Conservation (phyloP, 257 asterid species). For the Vinca minor region DNA sequence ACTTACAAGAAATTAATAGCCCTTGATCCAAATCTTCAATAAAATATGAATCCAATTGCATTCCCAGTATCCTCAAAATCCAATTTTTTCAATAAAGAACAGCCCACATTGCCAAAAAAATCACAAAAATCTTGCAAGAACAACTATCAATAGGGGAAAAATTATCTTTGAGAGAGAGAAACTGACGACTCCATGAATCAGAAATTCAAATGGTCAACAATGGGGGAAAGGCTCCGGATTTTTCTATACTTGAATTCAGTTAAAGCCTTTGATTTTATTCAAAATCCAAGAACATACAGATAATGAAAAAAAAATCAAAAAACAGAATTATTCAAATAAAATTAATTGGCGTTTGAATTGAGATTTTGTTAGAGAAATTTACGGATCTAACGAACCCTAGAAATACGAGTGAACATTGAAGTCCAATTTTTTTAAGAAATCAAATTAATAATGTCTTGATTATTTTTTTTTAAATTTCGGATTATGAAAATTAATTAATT, state of each 20-base stretch:
- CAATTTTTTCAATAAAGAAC: conserved; percentile 24
- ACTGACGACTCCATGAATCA: conserved; percentile 5
- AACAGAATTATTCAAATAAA: not conserved
- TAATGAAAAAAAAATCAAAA: conserved; percentile 1
- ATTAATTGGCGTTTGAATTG: conserved; percentile 7
- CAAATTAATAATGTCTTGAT: not conserved
- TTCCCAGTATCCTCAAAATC: conserved; percentile 35
- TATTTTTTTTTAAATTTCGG: not conserved
- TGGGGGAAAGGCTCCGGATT: not conserved
- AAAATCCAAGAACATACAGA: not conserved
- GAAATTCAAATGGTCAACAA: conserved; percentile 2
- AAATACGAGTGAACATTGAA: conserved; percentile 29
- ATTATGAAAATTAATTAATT: not conserved
- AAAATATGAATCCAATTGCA: conserved; percentile 13
- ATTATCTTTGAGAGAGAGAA: conserved; percentile 8
- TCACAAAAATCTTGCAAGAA: conserved; percentile 15
- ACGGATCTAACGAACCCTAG: conserved; percentile 39
- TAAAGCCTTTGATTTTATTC: conserved; percentile 1
- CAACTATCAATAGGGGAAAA: conserved; percentile 8
- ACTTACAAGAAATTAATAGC: conserved; percentile 3
- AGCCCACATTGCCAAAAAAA: conserved; percentile 50
- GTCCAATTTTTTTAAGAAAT: not conserved
- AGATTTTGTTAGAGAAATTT: conserved; percentile 22
- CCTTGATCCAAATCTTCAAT: conserved; percentile 12
- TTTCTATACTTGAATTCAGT: not conserved